phyloP scores from a whole-genome alignment of 306 rosid species.

The Quercus parvula region DNA sequence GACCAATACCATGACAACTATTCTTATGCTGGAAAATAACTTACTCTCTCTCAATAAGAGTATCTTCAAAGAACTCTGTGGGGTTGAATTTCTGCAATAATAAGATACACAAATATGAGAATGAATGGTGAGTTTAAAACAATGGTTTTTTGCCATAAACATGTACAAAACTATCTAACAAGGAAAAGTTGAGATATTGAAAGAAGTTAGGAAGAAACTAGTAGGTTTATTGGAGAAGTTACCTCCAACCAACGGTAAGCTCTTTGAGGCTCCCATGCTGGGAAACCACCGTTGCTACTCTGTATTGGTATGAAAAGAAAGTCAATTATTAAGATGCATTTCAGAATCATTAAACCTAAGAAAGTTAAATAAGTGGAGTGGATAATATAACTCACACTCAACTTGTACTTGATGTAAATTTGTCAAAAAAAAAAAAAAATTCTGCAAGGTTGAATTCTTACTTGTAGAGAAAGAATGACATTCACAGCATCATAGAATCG shows the following conservation, averaged over 20 bases:
- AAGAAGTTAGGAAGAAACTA: no score
- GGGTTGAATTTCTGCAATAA: conserved; percentile 55
- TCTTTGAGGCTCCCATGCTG: conserved; percentile 66
- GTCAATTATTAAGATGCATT: neutral
- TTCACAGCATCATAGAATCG: conserved; percentile 50
- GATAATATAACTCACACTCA: neutral
- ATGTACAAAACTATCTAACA: neutral
- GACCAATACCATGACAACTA: neutral
- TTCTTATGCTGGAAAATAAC: neutral
- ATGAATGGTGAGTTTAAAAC: neutral
- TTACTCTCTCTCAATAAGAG: conserved; percentile 57
- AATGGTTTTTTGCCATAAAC: neutral
- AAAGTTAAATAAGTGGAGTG: neutral
- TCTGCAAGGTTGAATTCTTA: neutral
- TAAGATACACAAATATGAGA: neutral
- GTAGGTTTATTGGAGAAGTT: neutral
- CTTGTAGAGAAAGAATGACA: conserved; percentile 52
- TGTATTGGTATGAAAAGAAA: conserved; percentile 1
- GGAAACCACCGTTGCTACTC: conserved; percentile 59
- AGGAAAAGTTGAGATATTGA: no score
- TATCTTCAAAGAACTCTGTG: conserved; percentile 52
- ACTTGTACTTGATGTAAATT: neutral
- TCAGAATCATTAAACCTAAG: no score
- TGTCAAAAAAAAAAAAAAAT: neutral
- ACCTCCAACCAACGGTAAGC: conserved; percentile 35